Percentiles rank a stretch among this genome's conserved stretches.
phyloP scores from a whole-genome alignment of 129 eudicot species.

The Apium graveolens region DNA sequence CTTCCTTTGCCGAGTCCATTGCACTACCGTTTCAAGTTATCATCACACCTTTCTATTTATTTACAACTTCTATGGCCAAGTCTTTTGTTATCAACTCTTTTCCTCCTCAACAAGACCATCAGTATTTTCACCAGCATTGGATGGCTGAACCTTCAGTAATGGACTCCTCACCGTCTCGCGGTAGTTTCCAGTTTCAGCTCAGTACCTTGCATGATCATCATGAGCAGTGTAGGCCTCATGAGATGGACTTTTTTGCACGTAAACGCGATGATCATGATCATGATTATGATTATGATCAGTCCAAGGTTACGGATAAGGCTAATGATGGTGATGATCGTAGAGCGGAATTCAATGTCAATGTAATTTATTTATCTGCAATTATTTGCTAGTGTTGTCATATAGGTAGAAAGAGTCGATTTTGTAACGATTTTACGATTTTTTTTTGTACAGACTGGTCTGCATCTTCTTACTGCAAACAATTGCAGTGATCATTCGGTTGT shows the following conservation, averaged over 20 bases:
- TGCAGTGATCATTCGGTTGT: slow-evolving; percentile 1
- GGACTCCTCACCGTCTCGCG: neutral
- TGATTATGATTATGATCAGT: neutral
- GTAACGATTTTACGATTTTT: no score
- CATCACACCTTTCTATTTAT: no score
- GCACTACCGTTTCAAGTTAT: neutral
- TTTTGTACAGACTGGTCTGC: neutral
- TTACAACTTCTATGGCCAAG: neutral
- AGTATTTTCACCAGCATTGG: neutral
- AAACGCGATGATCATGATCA: neutral
- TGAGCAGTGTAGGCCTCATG: neutral
- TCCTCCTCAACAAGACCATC: neutral
- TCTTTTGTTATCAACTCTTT: neutral
- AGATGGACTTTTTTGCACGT: neutral
- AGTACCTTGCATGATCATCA: neutral
- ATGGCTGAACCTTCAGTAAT: neutral
- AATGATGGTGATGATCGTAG: neutral
- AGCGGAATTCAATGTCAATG: neutral
- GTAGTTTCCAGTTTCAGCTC: neutral
- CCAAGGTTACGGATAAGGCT: neutral
- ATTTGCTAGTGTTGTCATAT: neutral
- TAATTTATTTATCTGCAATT: neutral
- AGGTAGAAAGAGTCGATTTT: neutral
- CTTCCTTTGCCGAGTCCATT: neutral
- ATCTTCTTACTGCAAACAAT: neutral